Evolutionary conservation across 768 basidiomycete species (phyloP), one percentile per base, ranked within the genome.

Genomic region (Boletus sp.): DNA sequence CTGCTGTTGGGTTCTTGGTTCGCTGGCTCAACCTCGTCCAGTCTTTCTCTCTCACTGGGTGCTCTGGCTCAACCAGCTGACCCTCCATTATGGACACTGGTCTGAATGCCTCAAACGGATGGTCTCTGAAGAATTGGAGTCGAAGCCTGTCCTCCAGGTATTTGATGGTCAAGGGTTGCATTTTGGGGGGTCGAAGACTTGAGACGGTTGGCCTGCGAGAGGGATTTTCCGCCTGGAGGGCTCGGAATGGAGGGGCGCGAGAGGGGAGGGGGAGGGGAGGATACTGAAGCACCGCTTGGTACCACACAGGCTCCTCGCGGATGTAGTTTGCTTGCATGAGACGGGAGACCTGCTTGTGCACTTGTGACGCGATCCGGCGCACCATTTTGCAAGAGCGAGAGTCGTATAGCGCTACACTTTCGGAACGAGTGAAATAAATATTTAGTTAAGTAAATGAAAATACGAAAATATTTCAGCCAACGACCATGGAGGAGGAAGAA

Each of bases 31-130:
- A 71, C 59, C 88, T 76, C 51, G 78, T 85, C 97, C 97, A 99
- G 21, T 75, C 72, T 45, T 64, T 60, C 0, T 88, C 93, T 33
- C 66, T 70, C 3, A 88, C 64, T 15, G 79, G 77, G 63, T 87
- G 82, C 40, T 80, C 75, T 19, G 77, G 73, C 64, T 80, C 77
- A 47, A 90, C 76, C 17, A 68, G 69, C 19, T 75, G 83, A 15
- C 77, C 78, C 72, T 99, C 97, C 0, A 90, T 82, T 48, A 99
- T 69, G 11, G 81, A 84, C 9, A 78, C 77, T 2, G 93, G 84
- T 40, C 95, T 79, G 72, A 95, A 90, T 2, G 93, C 88, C 74
- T 99, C 95, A 66, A 97, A 97, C 7, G 97, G 94, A 69, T 97
- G 95, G 75, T 99, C 97, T 39, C 78, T 77, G 77, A 95, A 98